Evolutionary conservation across 805 yeast genomes (phyloP), one percentile per base, ranked within the genome.

Genomic region (Candida chauliodis): DNA sequence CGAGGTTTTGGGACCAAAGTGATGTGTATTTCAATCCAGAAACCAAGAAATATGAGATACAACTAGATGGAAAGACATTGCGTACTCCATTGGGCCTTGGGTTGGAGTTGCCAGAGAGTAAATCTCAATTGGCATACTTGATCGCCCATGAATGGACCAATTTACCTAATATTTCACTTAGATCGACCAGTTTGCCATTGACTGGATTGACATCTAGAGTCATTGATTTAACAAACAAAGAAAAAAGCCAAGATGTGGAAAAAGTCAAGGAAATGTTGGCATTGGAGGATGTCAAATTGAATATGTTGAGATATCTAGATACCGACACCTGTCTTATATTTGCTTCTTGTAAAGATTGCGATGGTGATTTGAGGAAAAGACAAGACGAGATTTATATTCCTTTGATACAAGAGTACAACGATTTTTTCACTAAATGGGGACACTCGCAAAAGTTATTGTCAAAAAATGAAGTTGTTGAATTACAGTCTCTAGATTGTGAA

Each of bases 281-380:
- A 30, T 62, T 78, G 30, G 75, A 71, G 4, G 76, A 74, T 30
- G 75, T 87, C 15, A 73, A 77, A 44, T 59, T 71, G 30, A 75
- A 75, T 45, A 63, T 93, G 44, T 64, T 91, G 52, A 78, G 90
- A 39, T 93, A 90, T 55, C 68, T 95, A 42, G 99, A 93, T 58
- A 93, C 99, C 0, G 99, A 93, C 59, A 89, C 98, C 1, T 67
- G 95, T 45, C 70, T 93, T 37, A 88, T 91, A 7, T 84, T 90
- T 53, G 81, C 96, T 1, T 95, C 96, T 9, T 47, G 50, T 8
- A 71, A 67, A 29, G 98, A 91, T 56, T 88, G 84, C 55, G 90
- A 85, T 48, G 98, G 98, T 8, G 69, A 66, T 29, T 69, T 93
- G 45, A 75, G 99, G 53, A 58, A 66, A 26, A 87, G 77, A n/a